A percentile compares a stretch with the other conserved stretches of the same genome.
These are phyloP conservation scores for Arabis alpina DNA, from an alignment of 345 rosid genomes.

Conservation along the genomic window DNA sequence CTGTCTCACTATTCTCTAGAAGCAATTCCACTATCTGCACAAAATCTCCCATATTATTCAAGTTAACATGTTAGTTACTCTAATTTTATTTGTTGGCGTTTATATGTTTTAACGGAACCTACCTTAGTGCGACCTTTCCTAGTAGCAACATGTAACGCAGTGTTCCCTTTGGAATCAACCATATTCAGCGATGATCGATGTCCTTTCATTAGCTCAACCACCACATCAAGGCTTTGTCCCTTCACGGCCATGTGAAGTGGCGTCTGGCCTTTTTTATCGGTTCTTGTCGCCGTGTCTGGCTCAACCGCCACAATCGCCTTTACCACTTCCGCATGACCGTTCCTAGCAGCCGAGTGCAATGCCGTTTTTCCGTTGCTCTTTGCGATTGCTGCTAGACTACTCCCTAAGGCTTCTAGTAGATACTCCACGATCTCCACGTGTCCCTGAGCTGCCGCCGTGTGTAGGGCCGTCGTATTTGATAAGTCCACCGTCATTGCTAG, in stretches of 20 bases:
- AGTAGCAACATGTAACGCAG: constrained; percentile 77
- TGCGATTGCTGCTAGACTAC: constrained; percentile 81
- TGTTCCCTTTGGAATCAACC: constrained; percentile 79
- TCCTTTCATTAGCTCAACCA: constrained; percentile 65
- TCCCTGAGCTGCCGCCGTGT: constrained; percentile 91
- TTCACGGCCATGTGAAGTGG: constrained; percentile 97
- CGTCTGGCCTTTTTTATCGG: constrained; percentile 92
- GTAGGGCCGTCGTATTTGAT: constrained; percentile 85
- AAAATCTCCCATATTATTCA: neutral
- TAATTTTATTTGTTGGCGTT: no score
- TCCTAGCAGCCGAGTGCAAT: constrained; percentile 89
- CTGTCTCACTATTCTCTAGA: constrained; percentile 54
- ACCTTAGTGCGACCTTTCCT: constrained; percentile 88
- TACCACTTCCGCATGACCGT: constrained; percentile 79
- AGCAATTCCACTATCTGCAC: constrained; percentile 72
- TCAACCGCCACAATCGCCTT: constrained; percentile 66
- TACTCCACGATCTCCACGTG: constrained; percentile 75
- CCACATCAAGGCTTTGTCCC: constrained; percentile 73
- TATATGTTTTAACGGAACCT: neutral
- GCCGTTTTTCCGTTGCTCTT: constrained; percentile 93
- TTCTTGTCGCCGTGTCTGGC: constrained; percentile 61
- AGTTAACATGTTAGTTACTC: no score
- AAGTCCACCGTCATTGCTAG: constrained; percentile 93
- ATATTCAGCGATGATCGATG: constrained; percentile 63
- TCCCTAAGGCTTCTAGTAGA: constrained; percentile 64